Evolutionary conservation across 73 alveolate genomes (phyloP).

Genomic region (Breviolum minutum): DNA sequence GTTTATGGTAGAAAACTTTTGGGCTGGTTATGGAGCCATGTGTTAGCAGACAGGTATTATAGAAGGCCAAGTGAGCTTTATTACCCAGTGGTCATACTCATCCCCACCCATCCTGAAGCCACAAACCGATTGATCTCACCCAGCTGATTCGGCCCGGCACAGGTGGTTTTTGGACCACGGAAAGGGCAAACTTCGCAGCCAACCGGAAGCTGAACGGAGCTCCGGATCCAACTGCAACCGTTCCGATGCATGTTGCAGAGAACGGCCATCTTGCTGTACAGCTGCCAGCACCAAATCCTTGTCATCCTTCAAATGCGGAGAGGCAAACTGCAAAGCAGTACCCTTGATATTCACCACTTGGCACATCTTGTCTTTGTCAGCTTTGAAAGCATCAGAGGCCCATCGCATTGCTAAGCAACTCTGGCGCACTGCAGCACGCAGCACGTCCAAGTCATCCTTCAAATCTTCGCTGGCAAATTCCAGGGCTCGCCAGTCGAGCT

Average conservation of each 20-base stretch:
- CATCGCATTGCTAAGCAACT: neutral
- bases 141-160: neutral
- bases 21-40: too few relatives aligned
- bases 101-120: too few relatives aligned
- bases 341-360: neutral
- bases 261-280: slow-evolving; percentile 22
- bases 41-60: too few relatives aligned
- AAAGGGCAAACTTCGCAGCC: neutral
- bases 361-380: neutral
- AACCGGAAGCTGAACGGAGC: neutral
- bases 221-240: neutral
- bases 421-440: slow-evolving; percentile 38
- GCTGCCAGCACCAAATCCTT: slow-evolving; percentile 41
- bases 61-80: too few relatives aligned
- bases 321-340: slow-evolving; percentile 26
- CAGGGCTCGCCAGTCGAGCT: slow-evolving; percentile 74
- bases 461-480: slow-evolving; percentile 17
- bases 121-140: too few relatives aligned
- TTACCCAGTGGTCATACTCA: too few relatives aligned
- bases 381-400: neutral
- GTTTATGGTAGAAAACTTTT: too few relatives aligned
- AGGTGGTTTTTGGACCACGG: neutral
- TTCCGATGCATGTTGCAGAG: slow-evolving; percentile 60
- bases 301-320: neutral
- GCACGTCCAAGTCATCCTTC: slow-evolving; percentile 53